Base-by-base conservation (phyloP, 768 basidiomycete species). In the Gautieria morchelliformis region DNA sequence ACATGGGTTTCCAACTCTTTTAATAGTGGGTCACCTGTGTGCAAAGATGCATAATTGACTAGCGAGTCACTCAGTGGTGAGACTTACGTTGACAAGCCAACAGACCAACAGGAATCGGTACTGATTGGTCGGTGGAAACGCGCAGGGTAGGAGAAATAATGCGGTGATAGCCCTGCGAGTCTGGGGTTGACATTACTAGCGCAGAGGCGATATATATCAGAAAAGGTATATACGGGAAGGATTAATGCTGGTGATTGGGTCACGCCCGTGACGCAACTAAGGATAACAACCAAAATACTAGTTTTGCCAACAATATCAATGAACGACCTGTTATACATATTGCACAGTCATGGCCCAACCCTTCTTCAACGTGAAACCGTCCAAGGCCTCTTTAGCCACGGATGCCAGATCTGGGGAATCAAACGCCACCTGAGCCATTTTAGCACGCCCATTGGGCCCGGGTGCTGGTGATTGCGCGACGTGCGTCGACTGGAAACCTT, bases 361-460 rank as follows among this genome's bases (percentile, higher is more conserved):
- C 64, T 86, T 87, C 73, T 93, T 93, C 64, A 96, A 74, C 41
- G 85, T 78, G 69, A 92, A 96, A 52, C 88, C 87, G 69, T 95
- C 83, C 61, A 93, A 71, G 14, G 86, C 89, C 52, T 86, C 83
- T 73, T 85, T 88, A 40, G 93, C 93, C 5, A 79, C 79, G 15
- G 81, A 72, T 17, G 91, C 89, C 24, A 89, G 77, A 56, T 85
- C 85, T 10, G 83, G 71, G 3, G 81, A 79, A 64, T 91, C 89
- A 71, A 88, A 97, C 24, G 80, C 67, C 20, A 88, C 85, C 63
- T 89, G 82, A 10, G 89, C 90, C 72, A 89, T 81, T 71, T 93
- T 94, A 45, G 78, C 79, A 56, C 75, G 77, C 53, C 84, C 84
- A 12, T 75, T 71, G n/a, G 81, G 72, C 60, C 82, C 83, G 56